Percentiles rank a stretch among this genome's conserved stretches.
These are phyloP conservation scores for Thamnidium elegans DNA, from an alignment of 192 early-diverging fungal species.

Conservation along the genomic window DNA sequence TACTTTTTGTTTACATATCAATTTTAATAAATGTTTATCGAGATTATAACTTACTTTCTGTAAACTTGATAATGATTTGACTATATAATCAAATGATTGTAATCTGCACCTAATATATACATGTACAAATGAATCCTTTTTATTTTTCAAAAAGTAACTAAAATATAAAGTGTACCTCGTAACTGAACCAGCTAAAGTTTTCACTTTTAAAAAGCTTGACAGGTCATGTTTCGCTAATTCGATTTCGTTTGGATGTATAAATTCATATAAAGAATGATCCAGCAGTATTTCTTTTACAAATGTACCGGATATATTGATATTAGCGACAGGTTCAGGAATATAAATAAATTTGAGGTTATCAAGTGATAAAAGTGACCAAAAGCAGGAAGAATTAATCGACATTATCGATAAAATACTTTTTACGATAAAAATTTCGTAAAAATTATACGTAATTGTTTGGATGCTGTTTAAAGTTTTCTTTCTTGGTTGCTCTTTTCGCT, in stretches of 20 bases:
- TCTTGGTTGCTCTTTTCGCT: background rate
- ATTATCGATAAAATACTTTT: background rate
- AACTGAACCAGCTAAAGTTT: background rate
- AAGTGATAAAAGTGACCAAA: conserved; percentile 9
- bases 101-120: background rate
- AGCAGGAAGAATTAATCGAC: background rate
- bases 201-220: background rate
- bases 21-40: too few relatives aligned
- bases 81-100: conserved; percentile 6
- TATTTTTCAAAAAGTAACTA: conserved; percentile 1
- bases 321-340: conserved; percentile 1
- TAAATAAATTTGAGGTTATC: background rate
- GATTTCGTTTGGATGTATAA: conserved; percentile 5
- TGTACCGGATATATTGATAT: background rate
- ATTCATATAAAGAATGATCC: background rate
- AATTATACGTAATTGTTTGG: background rate
- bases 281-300: background rate
- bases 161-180: conserved; percentile 1
- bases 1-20: too few relatives aligned
- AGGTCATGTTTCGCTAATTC: background rate
- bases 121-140: background rate
- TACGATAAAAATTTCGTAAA: background rate
- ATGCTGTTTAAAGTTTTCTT: background rate
- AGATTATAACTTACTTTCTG: background rate
- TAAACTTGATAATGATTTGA: background rate